Evolutionary conservation across 2,329 filamentous ascomycete species (phyloP), one percentile per base, ranked within the genome.

Genomic region (Scytalidium lignicola): DNA sequence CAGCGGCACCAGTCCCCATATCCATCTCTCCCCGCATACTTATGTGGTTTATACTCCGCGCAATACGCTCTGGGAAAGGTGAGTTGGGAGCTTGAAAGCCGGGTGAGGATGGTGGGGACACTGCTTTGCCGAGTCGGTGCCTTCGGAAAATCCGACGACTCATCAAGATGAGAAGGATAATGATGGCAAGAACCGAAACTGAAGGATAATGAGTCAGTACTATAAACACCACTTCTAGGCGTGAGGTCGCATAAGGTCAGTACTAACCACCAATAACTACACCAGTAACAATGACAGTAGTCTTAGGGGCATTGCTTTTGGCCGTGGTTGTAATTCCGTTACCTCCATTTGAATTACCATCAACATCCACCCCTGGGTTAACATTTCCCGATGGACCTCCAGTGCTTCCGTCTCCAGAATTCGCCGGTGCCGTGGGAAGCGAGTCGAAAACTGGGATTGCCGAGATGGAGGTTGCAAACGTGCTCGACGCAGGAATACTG

Each of bases 21-120:
- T 37, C 32, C 10, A 17, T 4, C n/a, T 37, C 32, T 37, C 32
- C 15, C 15, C 15, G 32, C n/a, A 37, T 37, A 37, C n/a, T 37
- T 4, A 37, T 37, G 22, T 54, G 52, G 3, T 46, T 50, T 50
- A 55, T 57, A 10, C 40, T 50, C 7, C 52, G 49, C 18, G 55
- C 51, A 23, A 53, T 50, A 20, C 48, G 48, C 2, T 48, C 18
- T 26, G 55, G 52, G 22, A 53, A 41, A 1, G 51, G 42, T 2
- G 47, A 48, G 41, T 49, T 47, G 13, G 52, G 26, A 10, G 44
- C 21, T 4, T 43, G 46, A 4, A 55, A 47, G 23, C 55, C 51
- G 8, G 52, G 55, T 2, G 55, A 55, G 22, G 22, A 29, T 12
- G 55, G 55, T 18, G 52, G 52, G 0, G 55, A 49, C 20, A 55